Evolutionary conservation across 345 rosid genomes (phyloP).

Genomic region (Hibiscus tridactylites): DNA sequence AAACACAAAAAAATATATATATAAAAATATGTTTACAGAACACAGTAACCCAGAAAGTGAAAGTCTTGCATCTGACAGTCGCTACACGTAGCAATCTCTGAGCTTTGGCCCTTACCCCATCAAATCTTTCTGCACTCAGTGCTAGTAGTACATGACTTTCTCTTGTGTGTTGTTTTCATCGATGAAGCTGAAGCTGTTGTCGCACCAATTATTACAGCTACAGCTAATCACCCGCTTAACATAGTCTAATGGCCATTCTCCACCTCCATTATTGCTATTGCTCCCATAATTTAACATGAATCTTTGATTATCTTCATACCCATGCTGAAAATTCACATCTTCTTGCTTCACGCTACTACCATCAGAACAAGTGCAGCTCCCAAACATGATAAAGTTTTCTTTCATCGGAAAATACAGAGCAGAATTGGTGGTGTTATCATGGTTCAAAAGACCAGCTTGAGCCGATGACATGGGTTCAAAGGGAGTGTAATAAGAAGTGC

Average conservation of each 20-base stretch:
- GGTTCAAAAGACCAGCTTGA: slow-evolving; percentile 12
- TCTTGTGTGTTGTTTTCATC: slow-evolving; percentile 60
- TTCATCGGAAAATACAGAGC: slow-evolving; percentile 21
- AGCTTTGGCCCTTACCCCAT: slow-evolving; percentile 47
- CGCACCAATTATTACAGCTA: slow-evolving; percentile 13
- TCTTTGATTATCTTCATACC: slow-evolving; percentile 26
- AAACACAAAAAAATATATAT: no score
- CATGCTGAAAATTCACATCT: slow-evolving; percentile 20
- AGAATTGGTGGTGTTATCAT: not conserved
- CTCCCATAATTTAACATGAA: slow-evolving; percentile 26
- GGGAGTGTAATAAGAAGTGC: slow-evolving; percentile 9
- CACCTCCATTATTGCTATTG: slow-evolving; percentile 8
- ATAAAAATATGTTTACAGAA: not conserved
- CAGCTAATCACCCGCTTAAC: slow-evolving; percentile 54
- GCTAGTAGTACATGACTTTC: slow-evolving; percentile 45
- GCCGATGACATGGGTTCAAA: slow-evolving; percentile 21
- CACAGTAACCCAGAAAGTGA: slow-evolving; percentile 29
- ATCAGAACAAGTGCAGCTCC: slow-evolving; percentile 21
- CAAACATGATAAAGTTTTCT: slow-evolving; percentile 17
- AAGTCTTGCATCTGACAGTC: slow-evolving; percentile 5
- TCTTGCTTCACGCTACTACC: slow-evolving; percentile 24
- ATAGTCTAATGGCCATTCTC: slow-evolving; percentile 41
- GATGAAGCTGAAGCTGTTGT: slow-evolving; percentile 19
- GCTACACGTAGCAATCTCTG: not conserved
- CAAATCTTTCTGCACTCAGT: slow-evolving; percentile 48